A percentile compares a stretch with the other conserved stretches of the same genome.
phyloP scores from a whole-genome alignment of 148 eudicot species.

The Vaccinium darrowii region DNA sequence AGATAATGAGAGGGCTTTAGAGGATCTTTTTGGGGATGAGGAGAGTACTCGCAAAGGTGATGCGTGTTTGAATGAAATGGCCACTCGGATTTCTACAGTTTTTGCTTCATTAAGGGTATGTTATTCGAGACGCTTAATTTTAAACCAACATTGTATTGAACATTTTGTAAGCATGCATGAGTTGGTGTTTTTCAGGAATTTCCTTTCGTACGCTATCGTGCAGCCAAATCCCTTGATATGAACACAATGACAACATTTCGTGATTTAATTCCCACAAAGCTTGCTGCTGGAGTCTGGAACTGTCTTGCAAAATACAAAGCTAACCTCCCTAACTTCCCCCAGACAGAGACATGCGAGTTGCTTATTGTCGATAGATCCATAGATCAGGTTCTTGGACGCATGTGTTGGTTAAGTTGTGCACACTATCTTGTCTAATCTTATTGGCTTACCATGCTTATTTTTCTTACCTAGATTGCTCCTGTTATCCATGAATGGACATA shows the following conservation, averaged over 20 bases:
- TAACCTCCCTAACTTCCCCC: conserved; percentile 68
- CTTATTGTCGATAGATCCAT: conserved; percentile 85
- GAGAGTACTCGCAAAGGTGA: conserved; percentile 68
- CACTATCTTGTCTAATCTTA: neutral
- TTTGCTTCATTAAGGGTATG: conserved; percentile 90
- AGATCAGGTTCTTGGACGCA: conserved; percentile 67
- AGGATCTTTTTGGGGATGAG: conserved; percentile 90
- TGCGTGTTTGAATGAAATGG: conserved; percentile 75
- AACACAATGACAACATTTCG: conserved; percentile 90
- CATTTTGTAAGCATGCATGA: conserved; percentile 14
- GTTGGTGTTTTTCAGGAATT: conserved; percentile 57
- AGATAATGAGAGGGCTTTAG: conserved; percentile 86
- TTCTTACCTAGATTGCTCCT: conserved; percentile 71
- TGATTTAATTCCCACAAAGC: conserved; percentile 91
- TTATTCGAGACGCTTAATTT: conserved; percentile 9
- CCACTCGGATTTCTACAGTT: conserved; percentile 77
- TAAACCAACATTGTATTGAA: neutral
- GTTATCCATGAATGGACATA: conserved; percentile 98
- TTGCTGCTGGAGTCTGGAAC: conserved; percentile 94
- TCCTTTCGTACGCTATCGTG: conserved; percentile 92
- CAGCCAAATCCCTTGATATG: conserved; percentile 85
- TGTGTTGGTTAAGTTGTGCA: conserved; percentile 12
- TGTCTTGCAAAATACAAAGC: conserved; percentile 66
- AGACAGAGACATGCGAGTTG: conserved; percentile 91
- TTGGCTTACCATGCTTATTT: conserved; percentile 22